Conservation (phyloP, 140 eudicot genomes). For the Stevia rebaudiana region DNA sequence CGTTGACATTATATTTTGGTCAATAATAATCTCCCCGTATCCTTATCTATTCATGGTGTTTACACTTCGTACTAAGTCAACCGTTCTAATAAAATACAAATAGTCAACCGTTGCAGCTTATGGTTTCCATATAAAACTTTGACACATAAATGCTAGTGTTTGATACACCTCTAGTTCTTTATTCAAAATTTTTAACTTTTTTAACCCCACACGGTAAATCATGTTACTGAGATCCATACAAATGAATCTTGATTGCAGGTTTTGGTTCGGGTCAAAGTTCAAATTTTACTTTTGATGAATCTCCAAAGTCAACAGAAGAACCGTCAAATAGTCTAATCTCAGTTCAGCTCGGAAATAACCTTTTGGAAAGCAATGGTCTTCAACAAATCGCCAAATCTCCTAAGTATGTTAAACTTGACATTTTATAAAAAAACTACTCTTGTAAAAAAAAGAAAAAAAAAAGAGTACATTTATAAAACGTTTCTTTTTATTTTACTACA, state of each 20-base stretch:
- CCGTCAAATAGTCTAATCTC: constrained; percentile 31
- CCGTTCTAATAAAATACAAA: background rate
- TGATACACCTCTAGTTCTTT: background rate
- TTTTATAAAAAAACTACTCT: background rate
- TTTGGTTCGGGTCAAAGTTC: constrained; percentile 35
- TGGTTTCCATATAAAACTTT: background rate
- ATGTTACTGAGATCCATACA: background rate
- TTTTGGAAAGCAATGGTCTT: constrained; percentile 18
- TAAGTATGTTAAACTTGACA: constrained; percentile 16
- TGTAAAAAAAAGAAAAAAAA: background rate
- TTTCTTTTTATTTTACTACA: background rate
- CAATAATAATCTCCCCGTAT: constrained; percentile 4
- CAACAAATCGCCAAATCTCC: constrained; percentile 28
- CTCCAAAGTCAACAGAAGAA: constrained; percentile 29
- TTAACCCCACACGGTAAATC: background rate
- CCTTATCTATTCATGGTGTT: background rate
- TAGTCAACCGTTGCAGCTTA: too few species aligned
- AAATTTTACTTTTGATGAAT: constrained; percentile 28
- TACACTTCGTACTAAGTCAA: background rate
- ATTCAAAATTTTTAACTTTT: background rate
- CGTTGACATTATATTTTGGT: background rate
- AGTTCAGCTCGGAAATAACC: constrained; percentile 26
- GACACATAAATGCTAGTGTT: background rate
- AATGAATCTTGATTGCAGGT: constrained; percentile 24
- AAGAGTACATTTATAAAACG: background rate